Evolutionary conservation across 139 green algal genomes (phyloP), one percentile per base, ranked within the genome.

Genomic region (Chlorella sp.): DNA sequence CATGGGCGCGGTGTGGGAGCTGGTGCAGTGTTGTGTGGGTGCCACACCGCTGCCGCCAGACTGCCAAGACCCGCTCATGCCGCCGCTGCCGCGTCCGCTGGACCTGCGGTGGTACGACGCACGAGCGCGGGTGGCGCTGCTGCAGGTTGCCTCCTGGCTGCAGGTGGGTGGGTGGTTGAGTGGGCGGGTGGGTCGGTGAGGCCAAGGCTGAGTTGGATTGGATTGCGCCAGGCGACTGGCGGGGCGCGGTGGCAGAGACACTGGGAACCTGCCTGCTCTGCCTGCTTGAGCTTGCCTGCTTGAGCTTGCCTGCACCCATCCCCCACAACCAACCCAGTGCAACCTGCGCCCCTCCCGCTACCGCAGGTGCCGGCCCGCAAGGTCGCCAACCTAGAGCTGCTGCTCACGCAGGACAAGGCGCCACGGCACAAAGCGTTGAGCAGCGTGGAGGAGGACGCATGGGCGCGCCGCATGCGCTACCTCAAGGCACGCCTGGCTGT

Each of bases 101-200:
- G 62, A 26, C 4, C 56, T 91, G 39, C 82, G 88, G 21, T 95
- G 88, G 90, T 98, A 98, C 81, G 95, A 98, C 78, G 91, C 95
- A 4, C 84, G 95, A 7, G 87, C 89, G 20, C 82, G 95, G 0
- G 85, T 91, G 60, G 93, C 95, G 3, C 86, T 98, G 44, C 90
- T 90, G 57, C 86, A 90, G 3, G 88, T 97, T 5, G 90, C 91
- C 28, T 78, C 91, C 78, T 98, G 95, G 95, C 88, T 96, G 71
- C 84, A 90, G 39, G 76, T 82, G 28, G 9, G 57, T 9, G 20
- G 38, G 2, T 21, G 51, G 51, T 20, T 7, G 44, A 55, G 44
- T 7, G 44, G 44, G 11, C 7, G 44, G 7, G 11, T 7, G 44
- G 44, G n/a, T n/a, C n/a, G n/a, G n/a, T n/a, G n/a, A n/a, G n/a